Evolutionary conservation across 352 stramenopile species (phyloP).

Genomic region (Blastocystis sp.): DNA sequence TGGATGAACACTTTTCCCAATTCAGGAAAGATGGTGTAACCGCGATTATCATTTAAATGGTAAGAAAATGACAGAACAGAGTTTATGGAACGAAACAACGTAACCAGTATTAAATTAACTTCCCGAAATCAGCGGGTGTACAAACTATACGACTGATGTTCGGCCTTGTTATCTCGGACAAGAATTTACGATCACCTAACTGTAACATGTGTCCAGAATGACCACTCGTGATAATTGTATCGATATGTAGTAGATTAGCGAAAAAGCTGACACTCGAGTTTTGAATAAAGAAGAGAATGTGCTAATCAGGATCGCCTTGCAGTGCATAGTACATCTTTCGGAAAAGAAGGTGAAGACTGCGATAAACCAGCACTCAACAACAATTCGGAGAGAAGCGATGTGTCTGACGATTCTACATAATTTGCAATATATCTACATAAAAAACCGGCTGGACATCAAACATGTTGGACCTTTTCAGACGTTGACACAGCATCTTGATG

Average conservation of each 20-base stretch:
- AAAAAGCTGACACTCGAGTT: not conserved
- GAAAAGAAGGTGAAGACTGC: not conserved
- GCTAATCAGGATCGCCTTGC: not conserved
- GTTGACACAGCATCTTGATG: not conserved
- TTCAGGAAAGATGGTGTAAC: not conserved
- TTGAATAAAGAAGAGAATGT: not conserved
- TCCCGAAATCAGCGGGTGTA: not conserved
- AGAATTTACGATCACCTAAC: not conserved
- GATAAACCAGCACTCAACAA: not conserved
- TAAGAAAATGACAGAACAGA: not conserved
- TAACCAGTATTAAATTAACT: not conserved
- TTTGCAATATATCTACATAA: not conserved
- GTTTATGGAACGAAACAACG: not conserved
- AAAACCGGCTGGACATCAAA: not conserved
- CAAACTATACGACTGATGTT: not conserved
- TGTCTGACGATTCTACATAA: not conserved
- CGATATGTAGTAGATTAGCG: not conserved
- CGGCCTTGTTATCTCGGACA: not conserved
- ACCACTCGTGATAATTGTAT: not conserved
- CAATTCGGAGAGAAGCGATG: not conserved
- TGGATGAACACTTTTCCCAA: not conserved
- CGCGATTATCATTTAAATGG: not conserved
- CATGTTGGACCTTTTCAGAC: conserved; percentile 1
- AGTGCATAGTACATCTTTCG: not conserved
- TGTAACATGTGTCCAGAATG: not conserved